A percentile compares a stretch with the other conserved stretches of the same genome.
Conservation (phyloP, 31 red algal species). For the Asparagopsis taxiformis region DNA sequence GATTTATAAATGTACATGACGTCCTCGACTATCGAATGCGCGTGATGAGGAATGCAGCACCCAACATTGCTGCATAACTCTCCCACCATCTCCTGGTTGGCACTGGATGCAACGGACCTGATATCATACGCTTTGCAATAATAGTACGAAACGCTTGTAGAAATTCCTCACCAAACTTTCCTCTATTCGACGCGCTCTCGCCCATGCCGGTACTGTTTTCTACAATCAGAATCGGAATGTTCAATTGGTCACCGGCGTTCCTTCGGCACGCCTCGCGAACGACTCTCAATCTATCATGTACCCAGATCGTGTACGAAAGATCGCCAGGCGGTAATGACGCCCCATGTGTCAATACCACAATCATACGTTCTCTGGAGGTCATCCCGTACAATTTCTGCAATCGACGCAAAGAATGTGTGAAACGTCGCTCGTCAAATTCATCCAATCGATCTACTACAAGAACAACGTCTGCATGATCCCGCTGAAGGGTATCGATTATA, state of each 20-base stretch:
- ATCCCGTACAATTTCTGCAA: constrained; percentile 27
- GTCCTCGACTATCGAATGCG: background rate
- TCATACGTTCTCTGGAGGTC: constrained; percentile 19
- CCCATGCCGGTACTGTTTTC: constrained; percentile 52
- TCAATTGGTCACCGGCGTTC: constrained; percentile 7
- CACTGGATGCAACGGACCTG: constrained; percentile 7
- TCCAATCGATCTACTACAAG: constrained; percentile 35
- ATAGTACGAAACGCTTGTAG: constrained; percentile 4
- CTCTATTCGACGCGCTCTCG: constrained; percentile 8
- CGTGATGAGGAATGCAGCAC: constrained; percentile 1
- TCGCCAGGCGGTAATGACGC: constrained; percentile 12
- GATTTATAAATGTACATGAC: background rate
- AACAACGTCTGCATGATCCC: constrained; percentile 20
- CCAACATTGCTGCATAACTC: constrained; percentile 5
- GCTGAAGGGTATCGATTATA: constrained; percentile 20
- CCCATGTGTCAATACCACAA: constrained; percentile 38
- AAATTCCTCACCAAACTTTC: constrained; percentile 18
- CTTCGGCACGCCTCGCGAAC: constrained; percentile 14
- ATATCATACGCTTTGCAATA: background rate
- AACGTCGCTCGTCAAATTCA: constrained; percentile 26
- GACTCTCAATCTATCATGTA: constrained; percentile 22
- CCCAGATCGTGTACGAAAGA: constrained; percentile 32
- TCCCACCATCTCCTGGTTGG: constrained; percentile 41
- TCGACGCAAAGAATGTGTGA: background rate
- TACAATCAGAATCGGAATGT: constrained; percentile 24